Evolutionary conservation across 1,284 basidiomycete genomes (phyloP).

Genomic region (Rhodotorula sp.): DNA sequence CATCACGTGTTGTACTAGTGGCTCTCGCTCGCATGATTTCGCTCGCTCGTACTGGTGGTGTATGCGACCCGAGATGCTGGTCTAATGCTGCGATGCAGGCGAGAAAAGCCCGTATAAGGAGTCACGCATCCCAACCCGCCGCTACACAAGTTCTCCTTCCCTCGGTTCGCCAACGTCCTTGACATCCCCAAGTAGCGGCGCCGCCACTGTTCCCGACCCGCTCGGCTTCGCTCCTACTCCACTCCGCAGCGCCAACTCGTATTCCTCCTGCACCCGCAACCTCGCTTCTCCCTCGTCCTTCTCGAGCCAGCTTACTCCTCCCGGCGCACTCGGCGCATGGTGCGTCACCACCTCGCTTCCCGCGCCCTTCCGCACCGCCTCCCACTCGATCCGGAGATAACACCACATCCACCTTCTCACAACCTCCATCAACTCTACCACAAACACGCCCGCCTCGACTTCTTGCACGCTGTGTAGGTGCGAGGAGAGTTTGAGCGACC

Average conservation of each 20-base stretch:
- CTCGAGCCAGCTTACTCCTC: slow-evolving; percentile 21
- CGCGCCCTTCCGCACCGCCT: slow-evolving; percentile 64
- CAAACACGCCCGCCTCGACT: slow-evolving; percentile 79
- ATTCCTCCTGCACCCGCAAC: slow-evolving; percentile 28
- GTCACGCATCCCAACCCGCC: too few species aligned
- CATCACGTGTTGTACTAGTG: too few species aligned
- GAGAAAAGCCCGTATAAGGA: too few species aligned
- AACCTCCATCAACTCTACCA: slow-evolving; percentile 87
- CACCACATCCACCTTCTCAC: slow-evolving; percentile 94
- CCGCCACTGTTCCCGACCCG: background rate
- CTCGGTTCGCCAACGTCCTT: background rate
- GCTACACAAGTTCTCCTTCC: too few species aligned
- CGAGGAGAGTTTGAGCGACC: slow-evolving; percentile 86
- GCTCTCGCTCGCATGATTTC: too few species aligned
- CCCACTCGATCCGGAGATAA: slow-evolving; percentile 94
- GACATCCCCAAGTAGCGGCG: background rate
- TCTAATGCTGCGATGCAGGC: too few species aligned
- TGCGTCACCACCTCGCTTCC: slow-evolving; percentile 17
- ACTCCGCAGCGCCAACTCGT: slow-evolving; percentile 1
- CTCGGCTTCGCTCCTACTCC: background rate
- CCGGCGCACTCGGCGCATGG: background rate
- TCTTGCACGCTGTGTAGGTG: slow-evolving; percentile 82
- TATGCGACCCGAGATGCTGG: too few species aligned
- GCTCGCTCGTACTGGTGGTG: too few species aligned
- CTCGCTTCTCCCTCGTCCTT: slow-evolving; percentile 28